These are phyloP conservation scores for Pyrrhoderma lamaoense DNA, from an alignment of 1,284 basidiomycete species.

Conservation along the genomic window DNA sequence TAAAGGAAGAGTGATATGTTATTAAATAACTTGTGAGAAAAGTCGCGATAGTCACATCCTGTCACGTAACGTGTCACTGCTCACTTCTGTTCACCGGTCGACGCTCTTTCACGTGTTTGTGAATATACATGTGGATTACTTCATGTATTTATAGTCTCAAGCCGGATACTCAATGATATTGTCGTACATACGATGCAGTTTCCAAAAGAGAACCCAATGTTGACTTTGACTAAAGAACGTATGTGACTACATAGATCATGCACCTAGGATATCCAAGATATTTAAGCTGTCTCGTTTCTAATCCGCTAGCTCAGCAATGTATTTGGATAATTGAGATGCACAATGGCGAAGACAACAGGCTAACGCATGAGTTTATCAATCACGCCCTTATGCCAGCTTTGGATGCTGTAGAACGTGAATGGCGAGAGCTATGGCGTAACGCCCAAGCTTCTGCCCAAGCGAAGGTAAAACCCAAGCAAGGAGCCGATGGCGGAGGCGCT, in stretches of 20 bases:
- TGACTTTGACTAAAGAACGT: conserved; percentile 59
- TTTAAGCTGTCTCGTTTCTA: background rate
- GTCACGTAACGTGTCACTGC: too few relatives aligned
- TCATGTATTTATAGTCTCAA: too few relatives aligned
- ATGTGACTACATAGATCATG: too few relatives aligned
- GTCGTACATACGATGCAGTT: conserved; percentile 21
- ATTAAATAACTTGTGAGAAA: too few relatives aligned
- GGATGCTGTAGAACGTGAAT: conserved; percentile 71
- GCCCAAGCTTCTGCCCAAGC: conserved; percentile 31
- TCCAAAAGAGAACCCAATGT: conserved; percentile 39
- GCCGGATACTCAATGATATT: too few relatives aligned
- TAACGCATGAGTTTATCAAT: conserved; percentile 55
- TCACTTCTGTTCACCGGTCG: too few relatives aligned
- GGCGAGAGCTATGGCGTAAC: conserved; percentile 54
- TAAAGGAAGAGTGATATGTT: too few relatives aligned
- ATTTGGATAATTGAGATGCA: conserved; percentile 75
- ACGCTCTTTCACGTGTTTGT: too few relatives aligned
- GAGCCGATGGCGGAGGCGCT: conserved; percentile 49
- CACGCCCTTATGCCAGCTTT: conserved; percentile 67
- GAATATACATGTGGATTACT: too few relatives aligned
- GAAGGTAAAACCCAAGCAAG: conserved; percentile 26
- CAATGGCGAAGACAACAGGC: conserved; percentile 68
- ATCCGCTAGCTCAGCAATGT: conserved; percentile 22
- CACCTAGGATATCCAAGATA: background rate
- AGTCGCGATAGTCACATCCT: too few relatives aligned